phyloP scores from a whole-genome alignment of 2,329 filamentous ascomycete genomes.

The Pezicula radicicola region DNA sequence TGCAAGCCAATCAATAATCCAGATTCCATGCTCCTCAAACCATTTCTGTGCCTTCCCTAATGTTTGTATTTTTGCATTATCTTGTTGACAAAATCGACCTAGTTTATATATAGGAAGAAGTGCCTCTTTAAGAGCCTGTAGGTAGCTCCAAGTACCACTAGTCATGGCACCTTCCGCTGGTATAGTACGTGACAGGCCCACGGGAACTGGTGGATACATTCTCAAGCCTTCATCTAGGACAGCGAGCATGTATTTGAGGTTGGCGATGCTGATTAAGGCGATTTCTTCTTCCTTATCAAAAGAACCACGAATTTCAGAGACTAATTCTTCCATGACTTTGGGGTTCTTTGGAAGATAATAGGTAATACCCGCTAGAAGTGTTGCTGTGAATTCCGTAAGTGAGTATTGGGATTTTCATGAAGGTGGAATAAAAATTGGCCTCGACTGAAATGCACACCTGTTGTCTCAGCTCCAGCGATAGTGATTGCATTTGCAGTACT shows the following conservation, averaged over 20 bases:
- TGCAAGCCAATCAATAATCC: no score
- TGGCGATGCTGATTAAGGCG: background rate
- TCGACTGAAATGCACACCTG: no score
- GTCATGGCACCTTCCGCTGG: constrained; percentile 10
- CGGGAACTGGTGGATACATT: constrained; percentile 29
- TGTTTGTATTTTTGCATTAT: no score
- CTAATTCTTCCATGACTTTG: constrained; percentile 32
- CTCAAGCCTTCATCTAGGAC: constrained; percentile 35
- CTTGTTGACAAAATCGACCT: no score
- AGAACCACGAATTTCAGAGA: constrained; percentile 35
- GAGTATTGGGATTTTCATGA: no score
- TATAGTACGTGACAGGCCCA: constrained; percentile 8
- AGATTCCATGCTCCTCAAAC: no score
- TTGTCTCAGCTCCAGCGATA: constrained; percentile 34
- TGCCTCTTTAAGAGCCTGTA: no score
- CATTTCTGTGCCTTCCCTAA: no score
- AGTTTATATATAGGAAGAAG: no score
- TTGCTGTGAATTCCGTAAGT: constrained; percentile 27
- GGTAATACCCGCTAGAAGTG: constrained; percentile 33
- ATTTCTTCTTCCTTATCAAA: constrained; percentile 30
- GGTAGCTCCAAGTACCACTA: no score
- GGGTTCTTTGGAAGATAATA: constrained; percentile 17
- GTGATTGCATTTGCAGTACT: constrained; percentile 15
- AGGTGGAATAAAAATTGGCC: no score
- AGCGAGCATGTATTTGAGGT: constrained; percentile 30